phyloP scores from a whole-genome alignment of 75 land plant species.

The Selaginella tamariscina region DNA sequence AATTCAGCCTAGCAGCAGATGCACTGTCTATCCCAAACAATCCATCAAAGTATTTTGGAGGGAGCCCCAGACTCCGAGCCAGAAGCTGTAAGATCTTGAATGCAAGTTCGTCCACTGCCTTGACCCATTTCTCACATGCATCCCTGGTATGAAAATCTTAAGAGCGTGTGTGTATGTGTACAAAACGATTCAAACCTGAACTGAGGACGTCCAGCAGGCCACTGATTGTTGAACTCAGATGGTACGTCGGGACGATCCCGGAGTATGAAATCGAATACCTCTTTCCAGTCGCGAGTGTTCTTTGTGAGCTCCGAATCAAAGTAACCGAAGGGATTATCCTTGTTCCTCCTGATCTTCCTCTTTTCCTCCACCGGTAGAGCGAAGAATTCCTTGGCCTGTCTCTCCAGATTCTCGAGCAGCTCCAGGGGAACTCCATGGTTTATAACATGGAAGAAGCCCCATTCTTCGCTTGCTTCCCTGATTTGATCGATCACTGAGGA shows the following conservation, averaged over 20 bases:
- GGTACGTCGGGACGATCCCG: neutral
- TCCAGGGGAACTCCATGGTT: conserved; percentile 13
- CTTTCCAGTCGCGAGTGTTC: conserved; percentile 6
- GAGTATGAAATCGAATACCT: neutral
- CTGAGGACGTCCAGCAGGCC: neutral
- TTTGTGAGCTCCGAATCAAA: neutral
- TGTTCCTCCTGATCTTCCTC: conserved; percentile 21
- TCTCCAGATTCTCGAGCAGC: conserved; percentile 2
- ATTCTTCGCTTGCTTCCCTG: conserved; percentile 11
- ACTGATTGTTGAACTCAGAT: neutral
- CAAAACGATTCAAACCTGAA: neutral
- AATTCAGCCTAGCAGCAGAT: neutral
- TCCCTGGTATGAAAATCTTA: neutral
- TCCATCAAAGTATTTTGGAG: neutral
- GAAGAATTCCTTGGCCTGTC: neutral
- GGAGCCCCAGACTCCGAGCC: neutral
- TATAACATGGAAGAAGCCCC: conserved; percentile 9
- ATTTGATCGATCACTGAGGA: conserved; percentile 5
- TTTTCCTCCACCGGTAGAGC: conserved; percentile 3
- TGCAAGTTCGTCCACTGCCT: neutral
- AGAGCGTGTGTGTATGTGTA: neutral
- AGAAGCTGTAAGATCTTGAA: neutral
- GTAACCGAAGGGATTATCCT: conserved; percentile 24
- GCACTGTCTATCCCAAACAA: neutral
- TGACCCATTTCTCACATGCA: neutral